Conservation (phyloP, 2,329 filamentous ascomycete species). For the Teratosphaeria zuluensis region DNA sequence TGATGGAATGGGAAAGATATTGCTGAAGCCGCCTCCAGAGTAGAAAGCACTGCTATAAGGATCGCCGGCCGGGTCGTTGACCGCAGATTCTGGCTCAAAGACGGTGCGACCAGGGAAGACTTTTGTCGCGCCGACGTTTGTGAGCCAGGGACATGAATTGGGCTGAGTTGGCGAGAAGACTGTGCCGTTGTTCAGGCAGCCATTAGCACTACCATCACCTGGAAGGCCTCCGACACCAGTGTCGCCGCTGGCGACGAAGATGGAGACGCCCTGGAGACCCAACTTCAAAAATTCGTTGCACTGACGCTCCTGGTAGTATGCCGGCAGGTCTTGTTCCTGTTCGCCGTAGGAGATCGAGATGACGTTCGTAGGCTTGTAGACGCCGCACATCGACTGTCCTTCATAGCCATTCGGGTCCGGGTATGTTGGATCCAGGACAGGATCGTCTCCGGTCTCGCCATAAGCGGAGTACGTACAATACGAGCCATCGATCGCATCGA, state of each 20-base stretch:
- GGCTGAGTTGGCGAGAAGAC: constrained; percentile 20
- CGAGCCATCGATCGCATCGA: constrained; percentile 14
- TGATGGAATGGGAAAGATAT: constrained; percentile 17
- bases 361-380: constrained; percentile 47
- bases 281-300: constrained; percentile 40
- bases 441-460: constrained; percentile 35
- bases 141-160: constrained; percentile 20
- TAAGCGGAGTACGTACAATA: constrained; percentile 31
- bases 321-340: constrained; percentile 44
- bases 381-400: constrained; percentile 36
- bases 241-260: constrained; percentile 42
- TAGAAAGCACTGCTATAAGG: constrained; percentile 8
- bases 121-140: constrained; percentile 18
- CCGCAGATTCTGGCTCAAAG: constrained; percentile 9
- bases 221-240: constrained; percentile 27
- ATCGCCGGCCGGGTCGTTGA: constrained; percentile 6
- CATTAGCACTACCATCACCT: constrained; percentile 19
- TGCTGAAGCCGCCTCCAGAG: constrained; percentile 26
- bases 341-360: constrained; percentile 52
- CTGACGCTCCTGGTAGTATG: constrained; percentile 43
- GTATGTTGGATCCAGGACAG: constrained; percentile 40
- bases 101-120: constrained; percentile 18
- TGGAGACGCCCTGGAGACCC: constrained; percentile 39
- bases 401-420: constrained; percentile 39
- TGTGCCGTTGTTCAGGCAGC: constrained; percentile 15